Evolutionary conservation across 495 filamentous ascomycete species (phyloP).

Genomic region (Lentithecium fluviatile): DNA sequence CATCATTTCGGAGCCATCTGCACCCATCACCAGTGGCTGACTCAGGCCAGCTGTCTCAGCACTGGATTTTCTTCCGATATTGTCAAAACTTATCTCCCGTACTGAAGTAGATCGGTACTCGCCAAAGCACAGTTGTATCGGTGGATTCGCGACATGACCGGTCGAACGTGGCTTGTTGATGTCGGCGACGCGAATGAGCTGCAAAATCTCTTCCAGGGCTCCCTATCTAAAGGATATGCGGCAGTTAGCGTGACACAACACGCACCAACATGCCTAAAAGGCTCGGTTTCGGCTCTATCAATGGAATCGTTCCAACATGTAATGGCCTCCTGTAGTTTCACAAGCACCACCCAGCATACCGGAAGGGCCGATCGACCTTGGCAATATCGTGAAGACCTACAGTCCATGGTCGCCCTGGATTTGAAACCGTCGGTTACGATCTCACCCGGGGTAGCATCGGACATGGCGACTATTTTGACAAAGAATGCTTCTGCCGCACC

Average conservation of each 20-base stretch:
- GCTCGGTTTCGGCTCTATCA: constrained; percentile 4
- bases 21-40: constrained; percentile 28
- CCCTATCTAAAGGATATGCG: constrained; percentile 17
- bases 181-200: constrained; percentile 18
- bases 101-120: constrained; percentile 18
- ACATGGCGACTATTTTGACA: constrained; percentile 22
- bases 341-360: constrained; percentile 13
- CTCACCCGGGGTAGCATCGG: not conserved
- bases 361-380: constrained; percentile 20
- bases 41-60: constrained; percentile 26
- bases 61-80: constrained; percentile 20
- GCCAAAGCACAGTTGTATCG: constrained; percentile 24
- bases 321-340: constrained; percentile 18
- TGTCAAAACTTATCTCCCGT: constrained; percentile 10
- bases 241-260: not conserved
- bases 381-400: constrained; percentile 8
- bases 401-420: constrained; percentile 19
- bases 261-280: constrained; percentile 13
- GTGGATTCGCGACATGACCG: constrained; percentile 13
- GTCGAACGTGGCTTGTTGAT: constrained; percentile 25
- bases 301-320: constrained; percentile 12
- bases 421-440: constrained; percentile 23
- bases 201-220: constrained; percentile 11
- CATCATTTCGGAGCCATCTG: constrained; percentile 18
- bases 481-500: constrained; percentile 15